Evolutionary conservation across 202 grass and related monocot species (phyloP).

Genomic region (Bolboschoenoplectus hybrid): DNA sequence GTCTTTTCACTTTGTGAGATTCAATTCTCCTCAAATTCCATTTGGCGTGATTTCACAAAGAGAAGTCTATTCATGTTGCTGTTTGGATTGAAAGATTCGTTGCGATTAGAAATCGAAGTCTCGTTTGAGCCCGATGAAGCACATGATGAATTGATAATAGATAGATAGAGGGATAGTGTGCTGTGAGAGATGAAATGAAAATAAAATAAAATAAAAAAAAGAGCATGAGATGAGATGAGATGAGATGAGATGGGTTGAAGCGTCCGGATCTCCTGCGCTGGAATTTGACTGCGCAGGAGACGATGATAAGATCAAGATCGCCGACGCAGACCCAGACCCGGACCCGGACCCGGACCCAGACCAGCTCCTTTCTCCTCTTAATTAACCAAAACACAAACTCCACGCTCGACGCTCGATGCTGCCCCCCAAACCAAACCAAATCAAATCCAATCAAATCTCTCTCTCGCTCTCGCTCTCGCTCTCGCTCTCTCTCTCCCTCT

Average conservation of each 20-base stretch:
- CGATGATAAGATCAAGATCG: neutral
- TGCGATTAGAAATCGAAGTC: no score
- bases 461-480: neutral
- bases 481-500: conserved; percentile 6
- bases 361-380: neutral
- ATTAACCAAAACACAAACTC: neutral
- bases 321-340: neutral
- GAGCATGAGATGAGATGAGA: no score
- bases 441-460: neutral
- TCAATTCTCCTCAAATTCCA: no score
- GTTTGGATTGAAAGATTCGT: no score
- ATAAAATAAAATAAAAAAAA: no score
- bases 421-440: no score
- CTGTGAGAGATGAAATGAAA: neutral
- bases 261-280: neutral
- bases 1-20: no score
- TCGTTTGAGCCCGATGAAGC: no score
- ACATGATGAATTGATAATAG: no score
- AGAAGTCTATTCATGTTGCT: no score
- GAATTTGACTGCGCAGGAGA: conserved; percentile 18
- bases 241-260: neutral
- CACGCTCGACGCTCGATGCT: neutral
- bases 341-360: neutral
- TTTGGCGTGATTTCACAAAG: no score
- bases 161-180: no score